Conservation (phyloP, 805 yeast genomes). For the Saccharomycopsis sp. region DNA sequence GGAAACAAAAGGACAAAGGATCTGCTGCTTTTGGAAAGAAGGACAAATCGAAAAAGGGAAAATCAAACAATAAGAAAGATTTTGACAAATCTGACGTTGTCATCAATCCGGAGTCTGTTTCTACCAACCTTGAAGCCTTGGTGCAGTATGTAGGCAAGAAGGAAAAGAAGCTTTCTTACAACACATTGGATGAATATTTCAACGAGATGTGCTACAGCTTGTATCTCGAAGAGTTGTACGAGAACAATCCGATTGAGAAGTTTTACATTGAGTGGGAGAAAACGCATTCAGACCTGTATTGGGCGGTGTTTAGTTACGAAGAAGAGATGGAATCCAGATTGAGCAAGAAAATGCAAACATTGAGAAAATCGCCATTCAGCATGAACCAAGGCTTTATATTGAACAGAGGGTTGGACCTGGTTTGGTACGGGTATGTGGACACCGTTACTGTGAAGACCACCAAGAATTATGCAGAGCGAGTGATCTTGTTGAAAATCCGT, state of each 20-base stretch:
- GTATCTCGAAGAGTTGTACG: constrained; percentile 52
- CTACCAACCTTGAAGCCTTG: constrained; percentile 27
- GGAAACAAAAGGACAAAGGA: neutral
- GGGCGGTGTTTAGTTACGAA: constrained; percentile 33
- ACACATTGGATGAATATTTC: constrained; percentile 43
- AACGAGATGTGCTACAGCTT: constrained; percentile 52
- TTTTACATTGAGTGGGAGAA: constrained; percentile 46
- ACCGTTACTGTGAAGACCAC: constrained; percentile 31
- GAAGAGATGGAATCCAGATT: constrained; percentile 44
- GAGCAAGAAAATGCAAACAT: constrained; percentile 32
- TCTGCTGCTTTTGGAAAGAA: neutral
- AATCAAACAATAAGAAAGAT: constrained; percentile 6
- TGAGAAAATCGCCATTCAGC: constrained; percentile 52
- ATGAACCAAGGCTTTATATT: constrained; percentile 51
- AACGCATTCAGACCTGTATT: constrained; percentile 2
- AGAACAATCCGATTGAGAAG: constrained; percentile 37
- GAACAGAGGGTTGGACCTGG: constrained; percentile 38
- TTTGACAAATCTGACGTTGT: neutral
- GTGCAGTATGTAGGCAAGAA: constrained; percentile 26
- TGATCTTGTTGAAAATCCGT: constrained; percentile 39
- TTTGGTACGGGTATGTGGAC: constrained; percentile 55
- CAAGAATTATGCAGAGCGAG: constrained; percentile 25
- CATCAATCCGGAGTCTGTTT: constrained; percentile 22
- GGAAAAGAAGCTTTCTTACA: constrained; percentile 38
- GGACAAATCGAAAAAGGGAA: constrained; percentile 1